These are phyloP conservation scores for Plectranthus barbatus DNA, from an alignment of 257 asterid species.

Conservation along the genomic window DNA sequence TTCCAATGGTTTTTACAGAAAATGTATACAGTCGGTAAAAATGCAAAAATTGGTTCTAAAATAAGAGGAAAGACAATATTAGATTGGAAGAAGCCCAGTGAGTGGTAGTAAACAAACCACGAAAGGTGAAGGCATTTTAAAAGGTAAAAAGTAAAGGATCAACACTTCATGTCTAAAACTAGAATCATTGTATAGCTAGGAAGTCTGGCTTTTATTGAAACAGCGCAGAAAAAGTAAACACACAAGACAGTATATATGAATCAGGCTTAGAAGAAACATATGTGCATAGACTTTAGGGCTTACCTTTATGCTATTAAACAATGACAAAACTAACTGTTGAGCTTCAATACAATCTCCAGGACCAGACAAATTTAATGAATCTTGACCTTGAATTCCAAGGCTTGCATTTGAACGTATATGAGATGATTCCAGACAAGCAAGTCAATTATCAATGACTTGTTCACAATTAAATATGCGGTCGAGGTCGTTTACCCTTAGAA, in stretches of 20 bases:
- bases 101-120: neutral
- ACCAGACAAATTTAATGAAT: no score
- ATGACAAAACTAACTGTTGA: conserved; percentile 79
- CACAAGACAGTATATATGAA: neutral
- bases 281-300: conserved; percentile 11
- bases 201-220: neutral
- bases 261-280: conserved; percentile 1
- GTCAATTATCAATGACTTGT: conserved; percentile 8
- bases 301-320: conserved; percentile 82
- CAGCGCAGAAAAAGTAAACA: neutral
- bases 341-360: no score
- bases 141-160: neutral
- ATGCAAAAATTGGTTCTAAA: neutral
- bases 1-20: no score
- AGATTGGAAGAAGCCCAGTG: neutral
- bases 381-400: no score
- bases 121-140: neutral
- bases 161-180: neutral
- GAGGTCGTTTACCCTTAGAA: conserved; percentile 28
- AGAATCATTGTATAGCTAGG: neutral
- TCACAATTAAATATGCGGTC: conserved; percentile 1
- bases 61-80: neutral
- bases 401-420: conserved; percentile 87
- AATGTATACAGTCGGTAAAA: neutral
- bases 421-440: conserved; percentile 63